Evolutionary conservation across 1,139 yeast species (phyloP), one percentile per base, ranked within the genome.

Genomic region (Sugiyamaella grinbergsii): DNA sequence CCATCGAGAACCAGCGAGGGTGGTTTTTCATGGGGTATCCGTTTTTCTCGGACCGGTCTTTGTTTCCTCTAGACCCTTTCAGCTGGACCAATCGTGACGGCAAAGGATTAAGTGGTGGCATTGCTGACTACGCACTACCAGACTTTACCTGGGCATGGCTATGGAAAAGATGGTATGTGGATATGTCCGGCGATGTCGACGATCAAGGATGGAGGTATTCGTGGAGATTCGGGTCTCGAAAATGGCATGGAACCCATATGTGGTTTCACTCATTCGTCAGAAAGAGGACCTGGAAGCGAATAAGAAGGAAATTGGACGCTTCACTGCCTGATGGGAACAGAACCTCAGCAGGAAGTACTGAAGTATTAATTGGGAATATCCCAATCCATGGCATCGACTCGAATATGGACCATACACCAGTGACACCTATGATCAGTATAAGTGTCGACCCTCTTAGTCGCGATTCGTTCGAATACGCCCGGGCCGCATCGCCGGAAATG

Each of bases 161-260:
- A 22, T 85, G 94, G 94, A 73, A 74, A 32, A 66, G 72, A 26
- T 85, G 93, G 94, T 82, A 82, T 60, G 80, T 83, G 8, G 74
- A 83, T 57, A 85, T 85, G 94, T 69, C 78, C 29, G 74, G 76
- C 42, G 90, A 85, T 59, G 81, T 83, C 13, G 94, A 85, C 63
- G 89, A 83, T 57, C 85, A 82, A 57, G 94, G 94, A 1, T 85
- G 94, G 93, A 66, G 79, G 20, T 85, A 85, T 62, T 75, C 84
- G 29, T 62, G 71, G 62, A 51, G 65, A 16, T 73, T 74, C 57
- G 58, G 67, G 13, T 59, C 69, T 2, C 40, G 50, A 22, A 57
- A 55, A 15, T 73, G 77, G 77, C 70, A 71, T 47, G 75, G 73
- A 2, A 57, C 66, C 13, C 74, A 71, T 58, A 56, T 65, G 7